Base-by-base conservation (phyloP, 2,329 filamentous ascomycete genomes). In the Claviceps sp. region DNA sequence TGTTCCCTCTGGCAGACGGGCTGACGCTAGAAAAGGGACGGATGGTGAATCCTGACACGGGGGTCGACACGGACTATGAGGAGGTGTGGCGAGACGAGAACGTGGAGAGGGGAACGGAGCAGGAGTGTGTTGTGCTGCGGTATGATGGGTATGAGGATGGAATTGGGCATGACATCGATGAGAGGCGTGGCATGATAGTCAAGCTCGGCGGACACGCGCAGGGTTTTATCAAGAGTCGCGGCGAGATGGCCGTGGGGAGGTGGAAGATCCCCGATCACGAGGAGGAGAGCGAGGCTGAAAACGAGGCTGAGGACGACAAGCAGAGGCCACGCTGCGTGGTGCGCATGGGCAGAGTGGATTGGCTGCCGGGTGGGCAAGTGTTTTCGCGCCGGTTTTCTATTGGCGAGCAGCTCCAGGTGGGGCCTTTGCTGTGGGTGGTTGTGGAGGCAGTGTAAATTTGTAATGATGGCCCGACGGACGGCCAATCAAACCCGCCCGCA, bases 21-120 rank as follows among this genome's bases (percentile, higher is more conserved):
- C 61, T 60, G 14, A 68, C 72, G 7, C 64, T 83, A 5, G 83
- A 87, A 62, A 75, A 67, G 44, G 83, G 83, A 0, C 58, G 59
- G 13, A 84, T 84, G 76, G 65, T 74, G 11, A 81, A 85, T 56
- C 79, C 79, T 0, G 69, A 64, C 1, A 79, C 77, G 1, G 75
- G 76, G 0, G 43, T 59, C 1, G 62, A 72, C 41, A 73, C 73
- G 10, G 65, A 67, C 1, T 88, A 89, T 57, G 82, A 87, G 62
- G 84, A 88, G 64, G 61, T 84, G 2, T 87, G 84, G 84, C 63
- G 67, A 1, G 76, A 81, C 43, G 63, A 71, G 62, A 66, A 19
- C 1, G 58, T 63, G 0, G 49, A 56, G 1, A 48, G 51, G 0
- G 42, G 41, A 17, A 30, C 50, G 13, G 46, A 22, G n/a, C 50